Percentiles rank a stretch among this genome's conserved stretches.
phyloP scores from a whole-genome alignment of 2,329 filamentous ascomycete genomes.

The Neopestalotiopsis sp. region DNA sequence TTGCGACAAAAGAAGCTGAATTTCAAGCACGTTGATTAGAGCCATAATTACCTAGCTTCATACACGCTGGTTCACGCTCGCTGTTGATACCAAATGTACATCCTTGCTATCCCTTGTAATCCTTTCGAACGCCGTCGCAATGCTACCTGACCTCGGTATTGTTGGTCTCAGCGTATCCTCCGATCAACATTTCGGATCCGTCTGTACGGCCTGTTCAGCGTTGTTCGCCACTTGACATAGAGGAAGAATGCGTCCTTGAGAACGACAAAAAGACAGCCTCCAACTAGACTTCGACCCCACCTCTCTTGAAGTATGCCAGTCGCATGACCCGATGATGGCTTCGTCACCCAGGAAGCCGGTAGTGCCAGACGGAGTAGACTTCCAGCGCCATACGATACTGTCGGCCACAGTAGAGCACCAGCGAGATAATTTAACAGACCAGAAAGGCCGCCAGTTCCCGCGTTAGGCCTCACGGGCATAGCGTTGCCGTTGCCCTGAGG shows the following conservation, averaged over 20 bases:
- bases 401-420: constrained; percentile 75
- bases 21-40: no score
- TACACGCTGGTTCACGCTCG: background rate
- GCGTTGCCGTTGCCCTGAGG: constrained; percentile 13
- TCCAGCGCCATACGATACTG: constrained; percentile 79
- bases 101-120: background rate
- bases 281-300: constrained; percentile 89
- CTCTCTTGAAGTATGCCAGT: constrained; percentile 78
- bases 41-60: background rate
- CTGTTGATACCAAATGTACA: constrained; percentile 2
- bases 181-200: constrained; percentile 58
- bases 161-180: constrained; percentile 17
- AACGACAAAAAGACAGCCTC: constrained; percentile 87
- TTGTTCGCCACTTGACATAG: constrained; percentile 68
- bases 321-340: constrained; percentile 34
- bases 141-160: background rate
- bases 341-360: constrained; percentile 70
- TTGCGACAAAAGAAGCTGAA: no score
- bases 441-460: background rate
- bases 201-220: constrained; percentile 60
- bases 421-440: constrained; percentile 52
- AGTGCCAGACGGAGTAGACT: constrained; percentile 73
- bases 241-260: constrained; percentile 71
- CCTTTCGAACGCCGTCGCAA: constrained; percentile 12
- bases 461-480: constrained; percentile 13